A percentile compares a stretch with the other conserved stretches of the same genome.
Conservation (phyloP, 805 yeast species). For the Sporopachydermia lactativora region DNA sequence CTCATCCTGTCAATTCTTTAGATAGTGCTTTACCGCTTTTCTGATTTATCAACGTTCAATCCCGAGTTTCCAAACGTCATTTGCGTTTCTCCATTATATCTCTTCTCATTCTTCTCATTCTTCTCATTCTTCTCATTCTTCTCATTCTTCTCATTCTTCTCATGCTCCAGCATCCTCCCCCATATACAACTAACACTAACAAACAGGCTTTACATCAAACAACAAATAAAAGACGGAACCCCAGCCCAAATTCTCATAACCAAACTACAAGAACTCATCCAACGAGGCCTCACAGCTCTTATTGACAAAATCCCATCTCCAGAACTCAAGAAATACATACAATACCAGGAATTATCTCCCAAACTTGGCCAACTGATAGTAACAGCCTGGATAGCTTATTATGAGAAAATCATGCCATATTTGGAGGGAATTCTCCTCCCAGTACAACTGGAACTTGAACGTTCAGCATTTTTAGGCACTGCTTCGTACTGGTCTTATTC, state of each 20-base stretch:
- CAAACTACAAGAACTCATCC: constrained; percentile 32
- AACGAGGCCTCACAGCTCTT: constrained; percentile 27
- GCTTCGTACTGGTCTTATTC: constrained; percentile 1
- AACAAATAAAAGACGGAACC: constrained; percentile 24
- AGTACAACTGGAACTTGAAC: constrained; percentile 31
- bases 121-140: no score
- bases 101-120: no score
- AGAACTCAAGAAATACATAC: constrained; percentile 18
- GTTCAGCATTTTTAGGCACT: not conserved
- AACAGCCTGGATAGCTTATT: not conserved
- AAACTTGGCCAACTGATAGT: not conserved
- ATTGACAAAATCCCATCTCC: constrained; percentile 23
- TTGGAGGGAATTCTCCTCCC: constrained; percentile 51
- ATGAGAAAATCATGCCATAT: constrained; percentile 32
- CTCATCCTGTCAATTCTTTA: no score
- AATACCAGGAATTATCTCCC: constrained; percentile 11
- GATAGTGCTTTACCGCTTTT: no score
- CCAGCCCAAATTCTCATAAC: constrained; percentile 24
- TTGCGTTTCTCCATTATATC: no score
- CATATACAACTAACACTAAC: no score
- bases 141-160: no score
- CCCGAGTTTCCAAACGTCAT: no score
- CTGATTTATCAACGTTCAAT: no score
- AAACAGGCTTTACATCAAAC: constrained; percentile 21
- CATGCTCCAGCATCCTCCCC: no score